Evolutionary conservation across 1,284 basidiomycete genomes (phyloP), one percentile per base, ranked within the genome.

Genomic region (Puccinia polysora): DNA sequence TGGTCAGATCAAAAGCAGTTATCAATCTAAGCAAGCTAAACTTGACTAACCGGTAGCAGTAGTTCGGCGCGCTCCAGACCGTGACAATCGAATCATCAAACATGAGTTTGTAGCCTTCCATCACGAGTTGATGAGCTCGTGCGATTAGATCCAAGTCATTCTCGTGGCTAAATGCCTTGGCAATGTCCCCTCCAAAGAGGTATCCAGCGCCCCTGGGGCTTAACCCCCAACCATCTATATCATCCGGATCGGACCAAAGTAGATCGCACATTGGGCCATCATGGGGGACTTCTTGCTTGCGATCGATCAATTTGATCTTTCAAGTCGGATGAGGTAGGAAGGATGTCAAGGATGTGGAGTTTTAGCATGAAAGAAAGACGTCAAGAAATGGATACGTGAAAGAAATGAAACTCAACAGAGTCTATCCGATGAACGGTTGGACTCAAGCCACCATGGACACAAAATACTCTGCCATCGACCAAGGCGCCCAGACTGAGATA

Each of bases 21-120:
- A 28, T 32, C 38, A 18, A 52, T 50, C 25, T 4, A 58, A 75
- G n/a, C 5, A 28, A 28, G 2, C 30, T 36, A 23, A 34, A 23
- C 23, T 14, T 14, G 3, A 83, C 86, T 71, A 75, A 93, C 88
- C 92, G 84, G 81, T 98, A 97, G 81, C 95, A 98, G 79, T 98
- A 98, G 81, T 97, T 98, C 2, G 94, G 95, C 0, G 94, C 96
- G 77, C 90, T 93, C 94, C 95, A 98, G 23, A 98, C 94, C 1
- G 96, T 98, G 10, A 98, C 96, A 76, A 98, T 95, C 45, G 87
- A 88, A 73, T 86, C 84, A 79, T 97, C 93, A 77, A 97, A 97
- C 93, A 97, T 97, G 79, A 95, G 85, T 81, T 97, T 97, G 83
- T 90, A 97, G 4, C 95, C 95, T 80, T 98, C 95, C 89, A 97